Conservation (phyloP, 2,329 filamentous ascomycete genomes). For the Aspergillus spinulosporus region DNA sequence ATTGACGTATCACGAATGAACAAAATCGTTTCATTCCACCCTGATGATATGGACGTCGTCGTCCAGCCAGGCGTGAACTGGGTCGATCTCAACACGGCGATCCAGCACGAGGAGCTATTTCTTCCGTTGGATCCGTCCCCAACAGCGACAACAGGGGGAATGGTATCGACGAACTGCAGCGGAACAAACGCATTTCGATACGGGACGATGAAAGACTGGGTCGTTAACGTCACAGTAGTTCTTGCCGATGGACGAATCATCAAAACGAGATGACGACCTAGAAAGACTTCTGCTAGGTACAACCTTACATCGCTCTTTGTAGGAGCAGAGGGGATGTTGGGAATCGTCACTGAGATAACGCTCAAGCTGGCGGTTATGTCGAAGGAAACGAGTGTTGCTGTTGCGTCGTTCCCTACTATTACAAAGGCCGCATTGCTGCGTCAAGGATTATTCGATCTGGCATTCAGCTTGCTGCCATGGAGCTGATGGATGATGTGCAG, state of each 20-base stretch:
- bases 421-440: slow-evolving; percentile 64
- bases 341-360: slow-evolving; percentile 69
- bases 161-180: slow-evolving; percentile 68
- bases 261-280: slow-evolving; percentile 65
- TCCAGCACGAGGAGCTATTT: too few species aligned
- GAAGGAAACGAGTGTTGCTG: slow-evolving; percentile 63
- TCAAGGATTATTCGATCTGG: slow-evolving; percentile 64
- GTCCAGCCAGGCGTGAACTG: too few species aligned
- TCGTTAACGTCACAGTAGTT: slow-evolving; percentile 69
- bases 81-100: too few species aligned
- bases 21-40: too few species aligned
- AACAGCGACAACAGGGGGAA: slow-evolving; percentile 55
- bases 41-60: too few species aligned
- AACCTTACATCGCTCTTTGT: slow-evolving; percentile 69
- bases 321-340: slow-evolving; percentile 69
- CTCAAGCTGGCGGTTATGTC: slow-evolving; percentile 68
- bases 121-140: too few species aligned
- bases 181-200: slow-evolving; percentile 64
- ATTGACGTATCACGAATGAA: too few species aligned
- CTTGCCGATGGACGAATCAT: slow-evolving; percentile 68
- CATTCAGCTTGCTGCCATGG: slow-evolving; percentile 67
- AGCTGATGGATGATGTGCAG: slow-evolving; percentile 61
- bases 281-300: slow-evolving; percentile 71
- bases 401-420: slow-evolving; percentile 61
- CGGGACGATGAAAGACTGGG: slow-evolving; percentile 75